phyloP scores from a whole-genome alignment of 2,329 filamentous ascomycete species.

The Pseudogymnoascus destructans region DNA sequence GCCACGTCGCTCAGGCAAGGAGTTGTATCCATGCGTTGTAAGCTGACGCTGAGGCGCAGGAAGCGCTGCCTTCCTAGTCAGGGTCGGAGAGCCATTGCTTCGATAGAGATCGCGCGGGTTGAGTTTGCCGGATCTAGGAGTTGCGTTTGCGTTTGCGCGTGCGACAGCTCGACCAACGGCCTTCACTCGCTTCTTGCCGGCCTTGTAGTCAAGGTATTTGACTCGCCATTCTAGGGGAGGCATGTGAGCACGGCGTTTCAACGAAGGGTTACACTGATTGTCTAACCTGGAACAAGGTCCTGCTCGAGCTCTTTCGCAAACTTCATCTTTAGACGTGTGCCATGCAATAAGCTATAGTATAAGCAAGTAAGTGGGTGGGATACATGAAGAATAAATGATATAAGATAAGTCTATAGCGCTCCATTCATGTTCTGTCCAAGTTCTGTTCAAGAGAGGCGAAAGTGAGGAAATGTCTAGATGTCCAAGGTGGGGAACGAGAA shows the following conservation, averaged over 20 bases:
- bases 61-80: background rate
- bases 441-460: background rate
- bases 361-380: background rate
- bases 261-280: conserved; percentile 7
- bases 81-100: conserved; percentile 3
- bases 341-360: background rate
- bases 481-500: conserved; percentile 5
- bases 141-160: conserved; percentile 42
- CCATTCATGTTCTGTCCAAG: background rate
- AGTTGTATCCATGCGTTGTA: background rate
- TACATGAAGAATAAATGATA: conserved; percentile 2
- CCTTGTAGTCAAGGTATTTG: conserved; percentile 93
- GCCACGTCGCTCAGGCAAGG: conserved; percentile 1
- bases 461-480: background rate
- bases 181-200: conserved; percentile 89
- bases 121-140: conserved; percentile 28
- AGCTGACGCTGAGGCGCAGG: background rate
- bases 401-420: background rate
- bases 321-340: conserved; percentile 35
- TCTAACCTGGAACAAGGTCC: conserved; percentile 67
- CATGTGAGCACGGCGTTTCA: conserved; percentile 8
- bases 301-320: conserved; percentile 70
- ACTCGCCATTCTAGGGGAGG: conserved; percentile 60
- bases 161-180: conserved; percentile 60
- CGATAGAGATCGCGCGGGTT: conserved; percentile 10